Conservation (phyloP, 768 basidiomycete genomes). For the Russula brevipes region DNA sequence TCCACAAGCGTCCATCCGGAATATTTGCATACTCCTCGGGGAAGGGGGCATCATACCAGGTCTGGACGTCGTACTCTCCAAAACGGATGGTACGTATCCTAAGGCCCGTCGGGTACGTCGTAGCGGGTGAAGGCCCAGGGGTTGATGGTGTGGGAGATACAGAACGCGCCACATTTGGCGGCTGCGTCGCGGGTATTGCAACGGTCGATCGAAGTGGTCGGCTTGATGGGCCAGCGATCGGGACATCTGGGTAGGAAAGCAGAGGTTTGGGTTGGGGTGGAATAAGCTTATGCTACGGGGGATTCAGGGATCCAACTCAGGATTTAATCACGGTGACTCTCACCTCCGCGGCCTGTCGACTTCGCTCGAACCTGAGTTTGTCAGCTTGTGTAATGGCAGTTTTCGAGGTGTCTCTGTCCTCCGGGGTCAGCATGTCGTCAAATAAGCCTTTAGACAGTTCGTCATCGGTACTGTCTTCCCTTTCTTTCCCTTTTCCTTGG, state of each 20-base stretch:
- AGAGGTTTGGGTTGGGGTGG: conserved; percentile 44
- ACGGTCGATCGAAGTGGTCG: conserved; percentile 59
- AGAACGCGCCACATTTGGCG: conserved; percentile 24
- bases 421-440: conserved; percentile 68
- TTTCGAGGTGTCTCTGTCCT: conserved; percentile 67
- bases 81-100: conserved; percentile 88
- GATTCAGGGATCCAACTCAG: not conserved
- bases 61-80: conserved; percentile 87
- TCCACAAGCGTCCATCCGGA: conserved; percentile 89
- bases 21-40: conserved; percentile 94
- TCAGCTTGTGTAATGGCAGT: conserved; percentile 60
- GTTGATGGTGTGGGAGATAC: conserved; percentile 39
- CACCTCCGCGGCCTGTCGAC: conserved; percentile 71
- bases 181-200: conserved; percentile 35
- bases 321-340: conserved; percentile 27
- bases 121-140: conserved; percentile 26
- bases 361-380: conserved; percentile 67
- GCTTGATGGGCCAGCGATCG: conserved; percentile 51
- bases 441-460: conserved; percentile 58
- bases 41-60: conserved; percentile 99
- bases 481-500: conserved; percentile 65
- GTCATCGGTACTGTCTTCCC: conserved; percentile 51
- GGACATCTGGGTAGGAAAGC: conserved; percentile 38
- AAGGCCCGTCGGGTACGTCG: conserved; percentile 35
- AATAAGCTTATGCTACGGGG: conserved; percentile 16